Conservation (phyloP, 768 basidiomycete species). For the Leccinellum rugosiceps region DNA sequence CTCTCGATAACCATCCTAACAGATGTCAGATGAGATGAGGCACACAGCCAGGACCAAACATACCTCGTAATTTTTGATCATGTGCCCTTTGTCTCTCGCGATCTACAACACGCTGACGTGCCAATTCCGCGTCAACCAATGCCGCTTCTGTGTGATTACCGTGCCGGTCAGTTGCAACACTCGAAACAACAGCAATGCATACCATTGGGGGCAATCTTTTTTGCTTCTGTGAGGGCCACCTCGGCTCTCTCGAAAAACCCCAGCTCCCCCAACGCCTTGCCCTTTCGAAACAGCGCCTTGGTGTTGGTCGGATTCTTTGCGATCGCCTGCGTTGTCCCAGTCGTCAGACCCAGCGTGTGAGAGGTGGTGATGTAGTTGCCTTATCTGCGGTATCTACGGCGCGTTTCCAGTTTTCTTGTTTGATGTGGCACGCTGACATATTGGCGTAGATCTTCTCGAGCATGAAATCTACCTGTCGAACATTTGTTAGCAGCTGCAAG, state of each 20-base stretch:
- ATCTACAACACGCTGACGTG: conserved; percentile 57
- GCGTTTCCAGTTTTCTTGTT: conserved; percentile 76
- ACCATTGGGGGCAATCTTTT: conserved; percentile 64
- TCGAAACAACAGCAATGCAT: background rate
- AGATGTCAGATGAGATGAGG: conserved; percentile 2
- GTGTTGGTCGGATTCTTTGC: conserved; percentile 71
- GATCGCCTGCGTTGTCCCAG: conserved; percentile 49
- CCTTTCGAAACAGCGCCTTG: conserved; percentile 81
- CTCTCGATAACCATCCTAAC: conserved; percentile 33
- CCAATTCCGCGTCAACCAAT: conserved; percentile 61
- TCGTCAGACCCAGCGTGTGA: background rate
- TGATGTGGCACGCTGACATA: conserved; percentile 81
- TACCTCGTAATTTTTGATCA: conserved; percentile 76
- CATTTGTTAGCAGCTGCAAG: background rate
- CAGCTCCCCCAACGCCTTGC: conserved; percentile 71
- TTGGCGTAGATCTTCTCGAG: conserved; percentile 83
- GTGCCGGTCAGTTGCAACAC: background rate
- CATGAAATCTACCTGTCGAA: conserved; percentile 61
- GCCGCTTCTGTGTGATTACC: conserved; percentile 43
- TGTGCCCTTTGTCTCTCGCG: conserved; percentile 62
- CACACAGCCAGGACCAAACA: background rate
- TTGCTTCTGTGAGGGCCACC: conserved; percentile 60
- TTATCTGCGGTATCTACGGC: conserved; percentile 81
- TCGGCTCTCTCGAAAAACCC: conserved; percentile 76
- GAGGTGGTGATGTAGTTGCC: conserved; percentile 31